Evolutionary conservation across 441 rosid genomes (phyloP).

Genomic region (Gossypium davidsonii): DNA sequence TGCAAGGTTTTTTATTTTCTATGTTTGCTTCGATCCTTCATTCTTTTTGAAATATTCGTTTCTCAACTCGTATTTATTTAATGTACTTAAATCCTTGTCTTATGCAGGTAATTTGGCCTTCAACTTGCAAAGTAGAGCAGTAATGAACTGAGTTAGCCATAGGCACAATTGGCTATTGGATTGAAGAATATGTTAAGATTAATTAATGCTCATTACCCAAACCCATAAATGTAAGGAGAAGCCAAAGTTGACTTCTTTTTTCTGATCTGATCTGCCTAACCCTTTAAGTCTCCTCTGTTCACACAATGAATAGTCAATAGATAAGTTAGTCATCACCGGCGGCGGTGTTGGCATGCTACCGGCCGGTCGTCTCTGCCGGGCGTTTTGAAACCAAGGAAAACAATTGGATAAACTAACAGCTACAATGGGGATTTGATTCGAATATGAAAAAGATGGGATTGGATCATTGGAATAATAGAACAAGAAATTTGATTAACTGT

Average conservation of each 20-base stretch:
- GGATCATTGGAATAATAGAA: conserved; percentile 8
- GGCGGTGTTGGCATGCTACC: not conserved
- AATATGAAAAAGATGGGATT: not conserved
- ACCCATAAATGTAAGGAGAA: conserved; percentile 1
- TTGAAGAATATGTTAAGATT: not conserved
- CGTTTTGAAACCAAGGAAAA: not conserved
- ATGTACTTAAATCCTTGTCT: not conserved
- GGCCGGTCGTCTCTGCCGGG: not conserved
- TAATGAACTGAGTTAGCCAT: not conserved
- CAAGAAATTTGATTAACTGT: conserved; percentile 19
- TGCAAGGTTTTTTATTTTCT: not conserved
- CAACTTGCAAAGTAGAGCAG: not conserved
- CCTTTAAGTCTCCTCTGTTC: conserved; percentile 19
- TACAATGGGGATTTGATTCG: not conserved
- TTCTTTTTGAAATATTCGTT: not conserved
- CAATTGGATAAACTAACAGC: too few species aligned
- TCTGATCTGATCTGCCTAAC: not conserved
- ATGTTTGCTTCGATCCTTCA: not conserved
- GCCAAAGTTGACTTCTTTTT: conserved; percentile 11
- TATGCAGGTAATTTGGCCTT: not conserved
- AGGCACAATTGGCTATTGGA: not conserved
- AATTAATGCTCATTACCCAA: not conserved
- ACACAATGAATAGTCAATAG: conserved; percentile 10
- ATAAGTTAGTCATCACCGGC: not conserved
- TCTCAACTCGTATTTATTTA: not conserved